Evolutionary conservation across 1,284 basidiomycete genomes (phyloP).

Genomic region (Rhodotorula sp.): DNA sequence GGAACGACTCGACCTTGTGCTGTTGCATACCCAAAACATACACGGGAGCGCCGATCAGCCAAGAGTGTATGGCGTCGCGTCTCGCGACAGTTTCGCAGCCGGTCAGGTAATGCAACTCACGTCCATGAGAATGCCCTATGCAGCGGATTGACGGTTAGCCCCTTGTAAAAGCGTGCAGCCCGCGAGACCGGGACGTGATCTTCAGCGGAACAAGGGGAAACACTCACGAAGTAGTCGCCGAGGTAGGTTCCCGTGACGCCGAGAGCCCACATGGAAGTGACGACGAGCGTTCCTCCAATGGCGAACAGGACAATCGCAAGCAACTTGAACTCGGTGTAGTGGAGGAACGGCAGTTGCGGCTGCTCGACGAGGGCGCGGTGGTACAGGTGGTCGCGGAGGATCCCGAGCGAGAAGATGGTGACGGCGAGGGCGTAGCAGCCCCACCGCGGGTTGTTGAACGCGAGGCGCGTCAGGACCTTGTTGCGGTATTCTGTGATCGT

Average conservation of each 20-base stretch:
- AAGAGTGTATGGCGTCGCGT: not conserved
- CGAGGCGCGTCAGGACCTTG: conserved; percentile 77
- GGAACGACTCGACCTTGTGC: conserved; percentile 64
- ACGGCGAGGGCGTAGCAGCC: conserved; percentile 90
- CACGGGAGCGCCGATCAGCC: not conserved
- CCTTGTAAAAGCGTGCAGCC: too few relatives aligned
- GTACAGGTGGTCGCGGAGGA: conserved; percentile 83
- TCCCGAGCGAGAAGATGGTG: conserved; percentile 82
- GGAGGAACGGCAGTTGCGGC: conserved; percentile 57
- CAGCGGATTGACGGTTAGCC: not conserved
- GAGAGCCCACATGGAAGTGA: conserved; percentile 85
- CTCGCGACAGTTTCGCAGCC: too few relatives aligned
- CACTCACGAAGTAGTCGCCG: conserved; percentile 77
- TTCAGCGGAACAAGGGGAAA: not conserved
- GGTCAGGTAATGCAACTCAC: conserved; percentile 47
- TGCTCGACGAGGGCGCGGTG: conserved; percentile 70
- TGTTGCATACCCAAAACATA: not conserved
- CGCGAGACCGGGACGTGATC: too few relatives aligned
- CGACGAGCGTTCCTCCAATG: conserved; percentile 74
- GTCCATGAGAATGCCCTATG: conserved; percentile 86
- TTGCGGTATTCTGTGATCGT: conserved; percentile 70
- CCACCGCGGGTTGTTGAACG: conserved; percentile 67
- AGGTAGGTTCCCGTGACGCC: conserved; percentile 73
- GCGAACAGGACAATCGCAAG: conserved; percentile 66
- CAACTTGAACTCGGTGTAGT: conserved; percentile 60